Evolutionary conservation across 805 yeast species (phyloP).

Genomic region (Saccharomycopsis oosterbeekiorum): DNA sequence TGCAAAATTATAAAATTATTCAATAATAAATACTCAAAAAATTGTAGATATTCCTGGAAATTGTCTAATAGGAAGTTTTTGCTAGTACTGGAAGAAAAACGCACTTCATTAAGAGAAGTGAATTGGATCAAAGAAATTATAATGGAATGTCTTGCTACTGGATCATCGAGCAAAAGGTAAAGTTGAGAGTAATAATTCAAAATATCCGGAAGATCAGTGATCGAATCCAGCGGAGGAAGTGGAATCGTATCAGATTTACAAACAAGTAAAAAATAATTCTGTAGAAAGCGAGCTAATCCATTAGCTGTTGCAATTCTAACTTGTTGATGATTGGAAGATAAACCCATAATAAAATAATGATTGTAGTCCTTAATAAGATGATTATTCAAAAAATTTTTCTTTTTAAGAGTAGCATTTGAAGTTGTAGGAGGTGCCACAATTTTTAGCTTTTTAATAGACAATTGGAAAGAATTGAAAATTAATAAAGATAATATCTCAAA

Average conservation of each 20-base stretch:
- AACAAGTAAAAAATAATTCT: background rate
- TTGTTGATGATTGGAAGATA: constrained; percentile 16
- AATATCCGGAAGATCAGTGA: constrained; percentile 20
- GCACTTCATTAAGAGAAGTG: constrained; percentile 22
- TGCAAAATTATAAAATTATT: background rate
- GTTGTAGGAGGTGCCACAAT: constrained; percentile 1
- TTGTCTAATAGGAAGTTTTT: constrained; percentile 22
- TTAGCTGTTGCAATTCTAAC: constrained; percentile 25
- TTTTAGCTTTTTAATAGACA: background rate
- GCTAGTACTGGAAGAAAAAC: constrained; percentile 15
- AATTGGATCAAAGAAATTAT: constrained; percentile 31
- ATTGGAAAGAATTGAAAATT: constrained; percentile 10
- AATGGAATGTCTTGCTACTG: constrained; percentile 23
- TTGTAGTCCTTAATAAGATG: constrained; percentile 16
- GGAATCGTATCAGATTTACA: background rate
- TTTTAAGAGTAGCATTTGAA: constrained; percentile 9
- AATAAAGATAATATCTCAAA: constrained; percentile 12
- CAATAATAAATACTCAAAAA: background rate
- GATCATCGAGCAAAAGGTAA: constrained; percentile 21
- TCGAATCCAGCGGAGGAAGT: constrained; percentile 1
- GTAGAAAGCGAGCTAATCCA: constrained; percentile 28
- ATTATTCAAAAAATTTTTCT: constrained; percentile 15
- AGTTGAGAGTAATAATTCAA: constrained; percentile 19
- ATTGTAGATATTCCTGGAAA: constrained; percentile 16
- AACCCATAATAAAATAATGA: constrained; percentile 14